Base-by-base conservation (phyloP, 2,329 filamentous ascomycete genomes). In the Orbilia brochopaga region DNA sequence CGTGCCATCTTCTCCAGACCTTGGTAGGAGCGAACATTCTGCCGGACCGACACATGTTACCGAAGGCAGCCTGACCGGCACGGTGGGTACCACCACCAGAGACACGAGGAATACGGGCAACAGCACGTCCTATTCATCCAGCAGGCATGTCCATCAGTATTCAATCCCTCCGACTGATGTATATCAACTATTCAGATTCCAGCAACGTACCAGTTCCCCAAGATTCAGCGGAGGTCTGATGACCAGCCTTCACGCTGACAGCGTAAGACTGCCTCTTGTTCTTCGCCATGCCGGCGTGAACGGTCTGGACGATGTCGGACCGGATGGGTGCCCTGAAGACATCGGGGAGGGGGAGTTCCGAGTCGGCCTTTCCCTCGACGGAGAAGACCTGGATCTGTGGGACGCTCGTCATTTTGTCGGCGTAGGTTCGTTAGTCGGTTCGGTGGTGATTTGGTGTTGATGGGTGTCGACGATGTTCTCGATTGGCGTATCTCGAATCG, bases 1-100 rank as follows among this genome's bases (percentile, higher is more conserved):
- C 87, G 87, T 99, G 94, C 95, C 94, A 99, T 87, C 96, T 97
- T 83, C 94, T 88, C 95, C 94, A 99, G 85, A 96, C 90, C 90
- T 99, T 99, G 85, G 94, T 99, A 78, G 94, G 94, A 79, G 94
- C 94, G 85, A 99, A 99, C 94, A 99, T 99, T 85, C 94, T 94
- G 86, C 95, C 94, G 82, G 93, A 96, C 83, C 94, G 92, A 86
- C 94, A 99, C 92, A 93, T 92, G 90, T 99, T 99, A 91, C 94
- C 94, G 84, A 97, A 99, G 79, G 94, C 94, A 83, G 94, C 94
- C 87, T 99, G 94, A 86, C 94, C 94, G 81, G 94, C 94, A 87
- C 94, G 93, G 89, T 99, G 94, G 83, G 94, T 99, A 91, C 94
- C 94, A 86, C 94, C 93, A 88, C 94, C 94, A 82, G 94, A 97